phyloP scores from a whole-genome alignment of 2,329 filamentous ascomycete species.

The Calonectria crousiana region DNA sequence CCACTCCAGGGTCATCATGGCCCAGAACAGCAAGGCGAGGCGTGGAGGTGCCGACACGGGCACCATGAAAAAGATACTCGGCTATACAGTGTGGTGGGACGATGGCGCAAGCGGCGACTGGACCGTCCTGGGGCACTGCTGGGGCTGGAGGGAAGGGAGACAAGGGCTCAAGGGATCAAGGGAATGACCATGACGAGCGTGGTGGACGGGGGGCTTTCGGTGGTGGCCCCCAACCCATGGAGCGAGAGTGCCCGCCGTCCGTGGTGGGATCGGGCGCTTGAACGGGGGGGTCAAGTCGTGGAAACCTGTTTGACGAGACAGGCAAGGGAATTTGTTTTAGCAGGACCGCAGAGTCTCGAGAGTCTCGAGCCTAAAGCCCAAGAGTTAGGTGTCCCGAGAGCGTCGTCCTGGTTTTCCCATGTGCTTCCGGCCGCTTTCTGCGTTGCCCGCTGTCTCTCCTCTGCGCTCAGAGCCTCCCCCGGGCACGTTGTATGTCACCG shows the following conservation, averaged over 20 bases:
- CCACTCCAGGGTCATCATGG: constrained; percentile 28
- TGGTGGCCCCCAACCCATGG: constrained; percentile 24
- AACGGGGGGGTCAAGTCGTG: constrained; percentile 1
- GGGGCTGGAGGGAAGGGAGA: constrained; percentile 35
- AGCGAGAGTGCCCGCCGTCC: constrained; percentile 12
- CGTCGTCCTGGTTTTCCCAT: neutral
- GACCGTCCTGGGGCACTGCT: constrained; percentile 39
- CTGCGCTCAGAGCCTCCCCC: neutral
- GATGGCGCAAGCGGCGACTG: constrained; percentile 45
- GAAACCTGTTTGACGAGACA: neutral
- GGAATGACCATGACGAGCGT: constrained; percentile 44
- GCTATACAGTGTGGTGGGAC: constrained; percentile 47
- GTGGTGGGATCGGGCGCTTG: constrained; percentile 21
- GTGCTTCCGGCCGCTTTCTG: neutral
- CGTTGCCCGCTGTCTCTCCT: neutral
- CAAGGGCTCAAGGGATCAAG: constrained; percentile 31
- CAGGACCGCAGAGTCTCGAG: neutral
- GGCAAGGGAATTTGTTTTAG: constrained; percentile 6
- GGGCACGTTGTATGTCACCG: constrained; percentile 16
- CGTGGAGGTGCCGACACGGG: constrained; percentile 44
- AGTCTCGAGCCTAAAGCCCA: neutral
- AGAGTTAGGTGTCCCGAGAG: neutral
- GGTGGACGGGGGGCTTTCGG: constrained; percentile 28
- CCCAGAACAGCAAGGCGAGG: constrained; percentile 42
- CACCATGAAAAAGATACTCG: constrained; percentile 44